A percentile compares a stretch with the other conserved stretches of the same genome.
phyloP scores from a whole-genome alignment of 345 rosid genomes.

The Eucalyptus curtisii region DNA sequence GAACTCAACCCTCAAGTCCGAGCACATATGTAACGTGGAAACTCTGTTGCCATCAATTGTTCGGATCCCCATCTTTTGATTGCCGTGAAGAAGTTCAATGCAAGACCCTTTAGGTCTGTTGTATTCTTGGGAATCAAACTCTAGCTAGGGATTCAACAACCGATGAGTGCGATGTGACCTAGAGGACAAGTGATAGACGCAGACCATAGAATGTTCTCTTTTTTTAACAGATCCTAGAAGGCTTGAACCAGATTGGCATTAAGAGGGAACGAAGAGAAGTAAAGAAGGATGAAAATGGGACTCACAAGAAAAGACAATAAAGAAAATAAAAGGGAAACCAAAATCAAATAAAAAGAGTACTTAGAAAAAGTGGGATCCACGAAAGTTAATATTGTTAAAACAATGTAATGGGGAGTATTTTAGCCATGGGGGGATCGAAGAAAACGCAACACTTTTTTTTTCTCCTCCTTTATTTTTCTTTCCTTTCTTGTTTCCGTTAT shows the following conservation, averaged over 20 bases:
- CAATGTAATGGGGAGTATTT: neutral
- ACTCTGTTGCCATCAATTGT: conserved; percentile 40
- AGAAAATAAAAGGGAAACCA: neutral
- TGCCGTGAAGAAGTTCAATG: conserved; percentile 58
- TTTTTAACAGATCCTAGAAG: neutral
- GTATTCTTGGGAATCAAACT: conserved; percentile 56
- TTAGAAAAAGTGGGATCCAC: neutral
- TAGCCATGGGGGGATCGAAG: neutral
- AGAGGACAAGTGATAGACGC: neutral
- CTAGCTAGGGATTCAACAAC: conserved; percentile 55
- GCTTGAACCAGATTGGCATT: neutral
- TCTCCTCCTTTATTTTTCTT: too few species aligned
- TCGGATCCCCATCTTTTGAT: conserved; percentile 65
- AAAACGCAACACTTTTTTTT: neutral
- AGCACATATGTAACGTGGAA: neutral
- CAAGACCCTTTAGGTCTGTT: conserved; percentile 54
- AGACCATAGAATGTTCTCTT: neutral
- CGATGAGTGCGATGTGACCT: neutral
- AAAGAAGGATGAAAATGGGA: neutral
- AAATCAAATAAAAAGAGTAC: neutral
- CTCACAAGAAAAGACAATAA: too few species aligned
- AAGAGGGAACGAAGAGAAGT: neutral
- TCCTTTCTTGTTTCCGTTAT: neutral
- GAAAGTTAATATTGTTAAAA: too few species aligned
- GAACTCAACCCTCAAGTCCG: conserved; percentile 11